phyloP scores from a whole-genome alignment of 306 rosid genomes.

The Lagenaria siceraria region DNA sequence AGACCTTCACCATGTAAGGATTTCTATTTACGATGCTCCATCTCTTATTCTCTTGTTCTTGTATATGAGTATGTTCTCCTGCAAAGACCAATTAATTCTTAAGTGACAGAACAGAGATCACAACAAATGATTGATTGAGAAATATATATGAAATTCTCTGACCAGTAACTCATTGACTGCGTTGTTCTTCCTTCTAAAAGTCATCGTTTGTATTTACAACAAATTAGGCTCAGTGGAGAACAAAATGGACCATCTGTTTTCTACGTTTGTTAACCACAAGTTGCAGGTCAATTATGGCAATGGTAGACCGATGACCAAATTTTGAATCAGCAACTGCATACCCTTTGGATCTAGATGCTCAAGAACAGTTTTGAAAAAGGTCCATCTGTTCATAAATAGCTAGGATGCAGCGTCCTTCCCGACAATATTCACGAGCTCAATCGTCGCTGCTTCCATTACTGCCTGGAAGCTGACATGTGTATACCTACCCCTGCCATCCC shows the following conservation, averaged over 20 bases:
- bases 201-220: not conserved
- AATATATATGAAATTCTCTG: not conserved
- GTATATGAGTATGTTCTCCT: not conserved
- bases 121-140: not conserved
- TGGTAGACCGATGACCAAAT: not conserved
- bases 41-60: not conserved
- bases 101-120: not conserved
- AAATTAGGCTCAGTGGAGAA: not conserved
- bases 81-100: not conserved
- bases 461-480: slow-evolving; percentile 40
- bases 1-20: too few species aligned
- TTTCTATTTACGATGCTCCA: too few species aligned
- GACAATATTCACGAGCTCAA: slow-evolving; percentile 42
- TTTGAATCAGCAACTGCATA: not conserved
- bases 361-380: slow-evolving; percentile 7
- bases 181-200: not conserved
- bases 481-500: slow-evolving; percentile 82
- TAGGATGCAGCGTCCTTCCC: slow-evolving; percentile 34
- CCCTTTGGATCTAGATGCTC: slow-evolving; percentile 2
- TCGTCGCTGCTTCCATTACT: slow-evolving; percentile 79
- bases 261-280: not conserved
- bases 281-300: not conserved
- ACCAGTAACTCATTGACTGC: not conserved
- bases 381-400: slow-evolving; percentile 3
- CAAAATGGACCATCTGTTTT: slow-evolving; percentile 9